phyloP scores from a whole-genome alignment of 331 rosid species.

The Spiraea crenata region DNA sequence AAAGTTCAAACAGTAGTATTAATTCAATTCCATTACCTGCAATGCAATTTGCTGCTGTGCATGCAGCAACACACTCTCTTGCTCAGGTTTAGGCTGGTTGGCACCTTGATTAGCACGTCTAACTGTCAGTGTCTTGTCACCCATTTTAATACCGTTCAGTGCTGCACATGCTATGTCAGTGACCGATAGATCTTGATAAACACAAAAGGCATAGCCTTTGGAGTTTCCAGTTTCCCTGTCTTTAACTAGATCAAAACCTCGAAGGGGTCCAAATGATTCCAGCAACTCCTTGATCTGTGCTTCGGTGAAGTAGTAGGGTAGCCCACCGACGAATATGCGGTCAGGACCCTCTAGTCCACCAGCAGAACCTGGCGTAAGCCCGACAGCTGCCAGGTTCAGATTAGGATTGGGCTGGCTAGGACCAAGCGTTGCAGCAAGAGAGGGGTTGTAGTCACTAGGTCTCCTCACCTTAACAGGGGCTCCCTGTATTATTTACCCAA shows the following conservation, averaged over 20 bases:
- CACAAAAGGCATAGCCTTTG: constrained; percentile 99
- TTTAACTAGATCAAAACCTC: constrained; percentile 94
- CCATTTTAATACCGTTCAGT: constrained; percentile 97
- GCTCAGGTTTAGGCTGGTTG: constrained; percentile 92
- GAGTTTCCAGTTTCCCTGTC: constrained; percentile 97
- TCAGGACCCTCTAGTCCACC: constrained; percentile 98
- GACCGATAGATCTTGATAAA: constrained; percentile 93
- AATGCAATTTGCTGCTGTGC: constrained; percentile 96
- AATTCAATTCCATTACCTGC: constrained; percentile 40
- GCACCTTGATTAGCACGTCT: constrained; percentile 96
- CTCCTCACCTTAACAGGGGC: constrained; percentile 99
- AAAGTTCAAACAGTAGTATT: neutral
- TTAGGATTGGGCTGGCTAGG: constrained; percentile 98
- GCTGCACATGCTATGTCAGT: constrained; percentile 99
- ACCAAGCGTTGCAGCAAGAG: constrained; percentile 94
- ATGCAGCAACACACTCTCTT: constrained; percentile 82
- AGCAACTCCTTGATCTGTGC: constrained; percentile 88
- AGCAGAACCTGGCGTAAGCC: constrained; percentile 89
- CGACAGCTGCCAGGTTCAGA: constrained; percentile 80
- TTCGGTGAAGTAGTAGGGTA: constrained; percentile 93
- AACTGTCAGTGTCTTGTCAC: constrained; percentile 94
- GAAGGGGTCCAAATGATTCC: constrained; percentile 92
- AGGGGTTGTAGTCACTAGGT: constrained; percentile 96
- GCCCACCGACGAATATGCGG: constrained; percentile 98
- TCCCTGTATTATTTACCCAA: constrained; percentile 48